Evolutionary conservation across 345 rosid species (phyloP).

Genomic region (Pelargonium nanum): DNA sequence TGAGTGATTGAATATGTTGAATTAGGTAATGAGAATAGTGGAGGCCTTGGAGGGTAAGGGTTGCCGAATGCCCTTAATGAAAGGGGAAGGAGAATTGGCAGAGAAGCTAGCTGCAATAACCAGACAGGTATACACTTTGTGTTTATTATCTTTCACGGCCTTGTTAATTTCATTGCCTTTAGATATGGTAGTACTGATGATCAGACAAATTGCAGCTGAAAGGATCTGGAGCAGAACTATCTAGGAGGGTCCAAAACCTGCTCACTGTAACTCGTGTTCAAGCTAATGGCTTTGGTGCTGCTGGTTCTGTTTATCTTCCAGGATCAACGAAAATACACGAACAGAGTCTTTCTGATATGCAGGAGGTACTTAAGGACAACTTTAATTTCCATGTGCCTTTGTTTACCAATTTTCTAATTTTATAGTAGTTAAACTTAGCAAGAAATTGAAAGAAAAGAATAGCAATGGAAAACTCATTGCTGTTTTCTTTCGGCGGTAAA

Average conservation of each 20-base stretch:
- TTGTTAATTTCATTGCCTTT: not conserved
- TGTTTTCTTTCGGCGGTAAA: no score
- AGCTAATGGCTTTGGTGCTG: conserved; percentile 48
- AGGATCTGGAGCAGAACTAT: conserved; percentile 95
- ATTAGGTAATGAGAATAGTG: conserved; percentile 77
- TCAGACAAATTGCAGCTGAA: conserved; percentile 48
- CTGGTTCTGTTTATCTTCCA: conserved; percentile 62
- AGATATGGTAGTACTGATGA: conserved; percentile 2
- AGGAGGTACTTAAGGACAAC: conserved; percentile 41
- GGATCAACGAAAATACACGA: conserved; percentile 94
- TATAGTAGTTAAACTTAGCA: not conserved
- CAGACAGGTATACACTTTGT: conserved; percentile 54
- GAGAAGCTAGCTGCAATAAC: conserved; percentile 64
- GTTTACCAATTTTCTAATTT: not conserved
- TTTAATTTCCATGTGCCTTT: not conserved
- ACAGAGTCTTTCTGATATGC: conserved; percentile 92
- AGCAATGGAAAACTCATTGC: not conserved
- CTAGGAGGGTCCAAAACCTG: conserved; percentile 82
- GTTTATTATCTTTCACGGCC: not conserved
- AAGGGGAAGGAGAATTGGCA: conserved; percentile 82
- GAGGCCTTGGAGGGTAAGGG: conserved; percentile 94
- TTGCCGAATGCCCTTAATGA: conserved; percentile 65
- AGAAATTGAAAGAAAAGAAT: not conserved
- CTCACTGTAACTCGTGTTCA: conserved; percentile 65
- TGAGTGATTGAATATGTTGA: not conserved